Base-by-base conservation (phyloP, 768 basidiomycete species). In the Hygrophoropsis aurantiaca region DNA sequence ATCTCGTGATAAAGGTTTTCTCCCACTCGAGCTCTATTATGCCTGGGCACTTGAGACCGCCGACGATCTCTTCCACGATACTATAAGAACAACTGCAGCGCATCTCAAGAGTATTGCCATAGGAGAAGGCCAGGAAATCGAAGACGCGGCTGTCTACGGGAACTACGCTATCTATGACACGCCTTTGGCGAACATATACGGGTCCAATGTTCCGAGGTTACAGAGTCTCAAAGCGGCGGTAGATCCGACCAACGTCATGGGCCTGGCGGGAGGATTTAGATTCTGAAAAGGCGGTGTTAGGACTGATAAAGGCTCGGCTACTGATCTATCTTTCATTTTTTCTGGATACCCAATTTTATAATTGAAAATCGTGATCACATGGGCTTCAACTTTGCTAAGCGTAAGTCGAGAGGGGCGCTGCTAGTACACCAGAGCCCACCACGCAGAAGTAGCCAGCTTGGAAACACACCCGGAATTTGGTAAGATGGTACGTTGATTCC, bases 221-320 rank as follows among this genome's bases (percentile, higher is more conserved):
- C 50, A 58, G 44, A 50, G 43, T 9, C 59, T 84, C 15, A 80
- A 77, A 56, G 55, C 50, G 47, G 44, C 40, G 19, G 69, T 79
- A 43, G 85, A 87, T 59, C 84, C 84, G 0, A 42, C 64, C 8
- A 72, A 79, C 54, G 71, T 85, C 34, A 87, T 87, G 83, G 75
- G 73, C 11, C 74, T 84, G 15, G 72, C 84, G n/a, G 84, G 84
- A 5, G 85, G 84, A 6, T 85, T 75, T 61, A 85, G 82, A 62
- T 64, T 80, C 37, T 74, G 51, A 67, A n/a, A n/a, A n/a, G n/a
- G n/a, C n/a, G n/a, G n/a, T n/a, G n/a, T n/a, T n/a, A n/a, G n/a
- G n/a, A n/a, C n/a, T n/a, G n/a, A n/a, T n/a, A n/a, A n/a, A n/a
- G n/a, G n/a, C n/a, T n/a, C n/a, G n/a, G n/a, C n/a, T n/a, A n/a